Base-by-base conservation (phyloP, 169 alveolate species). In the Eimeria falciformis region DNA sequence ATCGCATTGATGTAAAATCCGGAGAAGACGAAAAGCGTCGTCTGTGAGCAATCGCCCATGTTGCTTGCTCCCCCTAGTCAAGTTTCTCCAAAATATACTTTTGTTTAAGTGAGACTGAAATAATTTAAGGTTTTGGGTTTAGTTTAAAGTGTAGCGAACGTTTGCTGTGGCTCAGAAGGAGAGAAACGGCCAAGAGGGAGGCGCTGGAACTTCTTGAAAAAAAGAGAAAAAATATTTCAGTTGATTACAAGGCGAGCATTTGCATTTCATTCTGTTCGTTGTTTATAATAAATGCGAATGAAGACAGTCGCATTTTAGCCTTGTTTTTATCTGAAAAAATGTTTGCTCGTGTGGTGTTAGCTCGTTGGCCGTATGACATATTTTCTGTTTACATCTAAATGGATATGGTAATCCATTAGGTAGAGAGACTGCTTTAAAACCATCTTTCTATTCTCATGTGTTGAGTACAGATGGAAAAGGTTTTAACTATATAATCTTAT, bases 321-420 rank as follows among this genome's bases (percentile, higher is more conserved):
- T n/a, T n/a, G n/a, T n/a, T n/a, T n/a, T n/a, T n/a, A n/a, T n/a
- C n/a, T n/a, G n/a, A n/a, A n/a, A n/a, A n/a, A n/a, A n/a, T n/a
- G n/a, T n/a, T n/a, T n/a, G n/a, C n/a, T n/a, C n/a, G n/a, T n/a
- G n/a, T n/a, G n/a, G n/a, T n/a, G n/a, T n/a, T n/a, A n/a, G n/a
- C n/a, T n/a, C 50, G 27, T 50, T 92, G 55, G 94, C 58, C 65
- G 94, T 91, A 21, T 37, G 91, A 92, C 95, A 92, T 92, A 92
- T 91, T 23, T 91, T 89, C 69, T 91, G 46, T n/a, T 46, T 92
- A 92, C 95, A 92, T 73, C 81, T 79, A 92, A 71, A 78, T 11
- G 68, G 95, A 46, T 55, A 82, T 77, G 56, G 91, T 91, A 91
- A 91, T 91, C 95, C 95, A 43, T 62, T 92, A 29, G 79, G 95